Conservation (phyloP, 2,329 filamentous ascomycete genomes). For the Corinectria fuckeliana region DNA sequence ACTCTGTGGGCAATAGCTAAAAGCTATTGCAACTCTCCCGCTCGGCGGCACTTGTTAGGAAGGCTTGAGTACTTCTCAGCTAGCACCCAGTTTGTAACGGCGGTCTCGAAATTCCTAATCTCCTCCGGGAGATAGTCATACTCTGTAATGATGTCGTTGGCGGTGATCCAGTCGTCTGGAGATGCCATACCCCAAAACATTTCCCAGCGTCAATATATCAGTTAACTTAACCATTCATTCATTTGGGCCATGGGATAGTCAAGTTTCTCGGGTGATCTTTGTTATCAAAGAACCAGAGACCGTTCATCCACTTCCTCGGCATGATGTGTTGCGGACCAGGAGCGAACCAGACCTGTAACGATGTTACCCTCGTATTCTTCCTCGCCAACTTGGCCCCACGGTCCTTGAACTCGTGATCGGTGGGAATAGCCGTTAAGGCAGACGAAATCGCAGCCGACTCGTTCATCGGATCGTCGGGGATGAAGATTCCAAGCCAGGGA, state of each 20-base stretch:
- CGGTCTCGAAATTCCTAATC: not conserved
- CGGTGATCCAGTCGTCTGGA: not conserved
- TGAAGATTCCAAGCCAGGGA: not conserved
- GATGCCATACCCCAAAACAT: not conserved
- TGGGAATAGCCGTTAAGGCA: not conserved
- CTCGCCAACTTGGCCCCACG: not conserved
- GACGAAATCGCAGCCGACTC: not conserved
- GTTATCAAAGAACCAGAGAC: not conserved
- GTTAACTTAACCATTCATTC: not conserved
- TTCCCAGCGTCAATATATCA: no score
- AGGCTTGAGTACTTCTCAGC: not conserved
- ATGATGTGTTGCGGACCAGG: not conserved
- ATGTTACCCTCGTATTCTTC: not conserved
- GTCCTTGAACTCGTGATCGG: not conserved
- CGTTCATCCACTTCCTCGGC: slow-evolving; percentile 1
- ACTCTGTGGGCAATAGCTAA: not conserved
- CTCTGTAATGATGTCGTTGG: not conserved
- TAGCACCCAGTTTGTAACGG: not conserved
- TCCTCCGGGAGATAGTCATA: not conserved
- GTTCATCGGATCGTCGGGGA: not conserved
- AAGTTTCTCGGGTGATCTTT: not conserved
- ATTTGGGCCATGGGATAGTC: not conserved
- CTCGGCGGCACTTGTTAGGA: not conserved
- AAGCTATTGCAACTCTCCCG: not conserved
- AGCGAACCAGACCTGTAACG: not conserved